A percentile compares a stretch with the other conserved stretches of the same genome.
Evolutionary conservation across 129 eudicot genomes (phyloP).

Genomic region (Rutidosis leptorrhynchoides): DNA sequence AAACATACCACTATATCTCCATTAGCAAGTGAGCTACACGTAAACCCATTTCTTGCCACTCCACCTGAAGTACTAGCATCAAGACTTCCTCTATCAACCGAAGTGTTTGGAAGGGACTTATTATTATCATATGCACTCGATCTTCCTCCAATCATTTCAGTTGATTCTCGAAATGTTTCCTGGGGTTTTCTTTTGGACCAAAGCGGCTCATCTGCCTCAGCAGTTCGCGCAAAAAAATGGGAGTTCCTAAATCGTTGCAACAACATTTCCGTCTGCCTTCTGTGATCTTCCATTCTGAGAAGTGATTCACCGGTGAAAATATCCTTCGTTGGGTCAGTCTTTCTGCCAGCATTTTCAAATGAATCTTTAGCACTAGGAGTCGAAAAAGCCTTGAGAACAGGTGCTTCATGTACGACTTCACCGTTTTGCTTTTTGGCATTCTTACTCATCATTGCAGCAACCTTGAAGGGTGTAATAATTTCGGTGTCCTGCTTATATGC

Average conservation of each 20-base stretch:
- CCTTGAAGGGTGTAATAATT: conserved; percentile 89
- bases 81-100: conserved; percentile 69
- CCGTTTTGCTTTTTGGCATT: conserved; percentile 58
- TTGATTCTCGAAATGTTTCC: conserved; percentile 43
- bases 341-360: conserved; percentile 33
- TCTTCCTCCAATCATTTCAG: conserved; percentile 43
- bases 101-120: conserved; percentile 40
- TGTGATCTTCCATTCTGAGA: conserved; percentile 82
- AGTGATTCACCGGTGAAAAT: conserved; percentile 64
- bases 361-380: conserved; percentile 28
- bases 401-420: conserved; percentile 32
- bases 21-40: conserved; percentile 75
- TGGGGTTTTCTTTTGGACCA: conserved; percentile 72
- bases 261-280: conserved; percentile 72
- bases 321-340: conserved; percentile 41
- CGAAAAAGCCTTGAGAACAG: no score
- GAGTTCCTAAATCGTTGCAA: conserved; percentile 65
- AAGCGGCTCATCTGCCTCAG: conserved; percentile 75
- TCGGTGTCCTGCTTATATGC: conserved; percentile 80
- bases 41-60: conserved; percentile 73
- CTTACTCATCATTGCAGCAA: conserved; percentile 86
- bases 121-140: conserved; percentile 33
- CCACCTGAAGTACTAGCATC: conserved; percentile 89
- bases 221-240: conserved; percentile 84
- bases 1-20: conserved; percentile 99